phyloP scores from a whole-genome alignment of 1,284 basidiomycete genomes.

The Moniliophthora roreri region DNA sequence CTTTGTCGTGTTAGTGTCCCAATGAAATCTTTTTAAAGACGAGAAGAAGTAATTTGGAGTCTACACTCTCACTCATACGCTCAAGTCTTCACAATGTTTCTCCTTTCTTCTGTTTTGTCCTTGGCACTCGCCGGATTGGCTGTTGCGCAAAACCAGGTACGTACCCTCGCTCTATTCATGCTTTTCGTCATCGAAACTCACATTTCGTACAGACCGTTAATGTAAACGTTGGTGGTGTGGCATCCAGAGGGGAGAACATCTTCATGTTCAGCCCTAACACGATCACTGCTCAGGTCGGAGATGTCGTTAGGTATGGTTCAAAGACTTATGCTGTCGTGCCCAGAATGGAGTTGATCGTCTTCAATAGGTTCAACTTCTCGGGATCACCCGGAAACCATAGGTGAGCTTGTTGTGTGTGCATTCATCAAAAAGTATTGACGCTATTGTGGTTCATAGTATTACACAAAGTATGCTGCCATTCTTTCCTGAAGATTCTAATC shows the following conservation, averaged over 20 bases:
- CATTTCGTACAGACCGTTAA: background rate
- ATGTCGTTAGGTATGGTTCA: conserved; percentile 4
- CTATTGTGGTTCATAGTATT: conserved; percentile 4
- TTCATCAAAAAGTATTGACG: background rate
- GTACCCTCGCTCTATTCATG: background rate
- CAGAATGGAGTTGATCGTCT: background rate
- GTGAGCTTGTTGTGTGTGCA: background rate
- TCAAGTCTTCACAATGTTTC: background rate
- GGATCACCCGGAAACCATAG: conserved; percentile 14
- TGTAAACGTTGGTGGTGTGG: background rate
- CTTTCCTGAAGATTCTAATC: too few species aligned
- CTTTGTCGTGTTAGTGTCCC: background rate
- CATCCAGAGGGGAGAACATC: background rate
- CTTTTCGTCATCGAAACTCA: background rate
- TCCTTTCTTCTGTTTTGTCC: background rate
- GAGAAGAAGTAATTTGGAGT: background rate
- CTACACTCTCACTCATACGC: background rate
- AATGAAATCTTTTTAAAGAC: background rate
- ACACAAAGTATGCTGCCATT: conserved; percentile 12
- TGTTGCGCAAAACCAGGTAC: background rate
- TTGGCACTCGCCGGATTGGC: background rate
- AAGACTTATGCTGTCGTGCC: background rate
- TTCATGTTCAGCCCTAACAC: background rate
- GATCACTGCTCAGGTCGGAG: conserved; percentile 10
- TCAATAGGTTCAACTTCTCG: conserved; percentile 7